These are phyloP conservation scores for Trichoderma pleuroti DNA, from an alignment of 2,329 filamentous ascomycete genomes.

Conservation along the genomic window DNA sequence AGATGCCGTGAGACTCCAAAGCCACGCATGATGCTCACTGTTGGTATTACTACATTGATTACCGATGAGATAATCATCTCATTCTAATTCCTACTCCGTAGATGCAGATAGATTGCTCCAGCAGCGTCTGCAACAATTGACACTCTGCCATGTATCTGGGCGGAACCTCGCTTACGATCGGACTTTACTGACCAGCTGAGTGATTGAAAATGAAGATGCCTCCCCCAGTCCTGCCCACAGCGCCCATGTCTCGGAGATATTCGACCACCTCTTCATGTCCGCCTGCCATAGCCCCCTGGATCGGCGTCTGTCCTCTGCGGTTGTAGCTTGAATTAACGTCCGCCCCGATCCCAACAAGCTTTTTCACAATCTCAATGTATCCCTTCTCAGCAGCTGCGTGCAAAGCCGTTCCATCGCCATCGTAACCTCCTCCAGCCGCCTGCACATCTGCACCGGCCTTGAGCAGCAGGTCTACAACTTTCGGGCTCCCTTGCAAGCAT, in stretches of 20 bases:
- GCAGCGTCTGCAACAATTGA: background rate
- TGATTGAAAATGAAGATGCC: slow-evolving; percentile 5
- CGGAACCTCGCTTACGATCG: background rate
- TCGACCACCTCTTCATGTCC: slow-evolving; percentile 40
- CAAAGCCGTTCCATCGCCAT: slow-evolving; percentile 18
- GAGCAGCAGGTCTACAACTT: slow-evolving; percentile 30
- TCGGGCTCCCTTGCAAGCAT: slow-evolving; percentile 28
- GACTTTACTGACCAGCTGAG: background rate
- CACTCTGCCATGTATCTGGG: background rate
- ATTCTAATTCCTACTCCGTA: background rate
- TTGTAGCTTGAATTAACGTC: slow-evolving; percentile 31
- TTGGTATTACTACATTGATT: background rate
- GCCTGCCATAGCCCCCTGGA: slow-evolving; percentile 35
- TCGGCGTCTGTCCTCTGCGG: slow-evolving; percentile 29
- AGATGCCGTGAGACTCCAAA: background rate
- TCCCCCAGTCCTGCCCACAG: slow-evolving; percentile 10
- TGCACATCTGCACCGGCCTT: slow-evolving; percentile 31
- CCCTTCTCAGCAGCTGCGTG: slow-evolving; percentile 22
- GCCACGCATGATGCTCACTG: background rate
- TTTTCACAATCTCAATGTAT: slow-evolving; percentile 15
- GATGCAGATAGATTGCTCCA: background rate
- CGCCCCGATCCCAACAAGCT: background rate
- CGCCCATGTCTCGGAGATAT: slow-evolving; percentile 38
- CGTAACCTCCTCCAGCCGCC: slow-evolving; percentile 11
- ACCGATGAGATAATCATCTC: background rate